Conservation (phyloP, 768 basidiomycete species). For the Trametopsis cervina region DNA sequence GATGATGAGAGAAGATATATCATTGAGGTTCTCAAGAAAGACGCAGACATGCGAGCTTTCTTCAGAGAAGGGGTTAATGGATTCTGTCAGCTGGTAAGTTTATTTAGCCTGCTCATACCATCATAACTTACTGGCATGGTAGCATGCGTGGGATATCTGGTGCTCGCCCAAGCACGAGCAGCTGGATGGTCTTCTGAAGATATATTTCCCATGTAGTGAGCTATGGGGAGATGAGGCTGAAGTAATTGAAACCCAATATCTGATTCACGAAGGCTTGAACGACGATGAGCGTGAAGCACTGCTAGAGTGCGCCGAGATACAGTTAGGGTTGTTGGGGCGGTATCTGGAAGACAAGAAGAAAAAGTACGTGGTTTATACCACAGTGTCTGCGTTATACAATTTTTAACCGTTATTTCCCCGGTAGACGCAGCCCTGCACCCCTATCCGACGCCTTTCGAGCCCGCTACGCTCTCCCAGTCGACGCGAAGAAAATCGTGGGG, state of each 20-base stretch:
- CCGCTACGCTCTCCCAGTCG: background rate
- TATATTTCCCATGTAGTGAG: background rate
- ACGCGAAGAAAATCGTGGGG: background rate
- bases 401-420: background rate
- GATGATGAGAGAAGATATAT: background rate
- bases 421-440: background rate
- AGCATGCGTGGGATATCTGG: background rate
- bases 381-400: background rate
- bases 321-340: background rate
- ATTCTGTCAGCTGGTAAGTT: background rate
- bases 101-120: too few species aligned
- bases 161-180: background rate
- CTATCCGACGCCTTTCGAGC: background rate
- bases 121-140: too few species aligned
- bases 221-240: background rate
- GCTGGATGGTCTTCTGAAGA: background rate
- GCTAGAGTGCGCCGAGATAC: background rate
- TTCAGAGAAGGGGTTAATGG: background rate
- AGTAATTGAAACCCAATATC: background rate
- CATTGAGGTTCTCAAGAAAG: background rate
- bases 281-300: background rate
- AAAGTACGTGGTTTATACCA: background rate
- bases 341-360: background rate
- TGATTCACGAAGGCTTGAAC: background rate
- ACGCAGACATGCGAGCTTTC: background rate